Conservation (phyloP, 441 rosid species). For the Viola pubescens region DNA sequence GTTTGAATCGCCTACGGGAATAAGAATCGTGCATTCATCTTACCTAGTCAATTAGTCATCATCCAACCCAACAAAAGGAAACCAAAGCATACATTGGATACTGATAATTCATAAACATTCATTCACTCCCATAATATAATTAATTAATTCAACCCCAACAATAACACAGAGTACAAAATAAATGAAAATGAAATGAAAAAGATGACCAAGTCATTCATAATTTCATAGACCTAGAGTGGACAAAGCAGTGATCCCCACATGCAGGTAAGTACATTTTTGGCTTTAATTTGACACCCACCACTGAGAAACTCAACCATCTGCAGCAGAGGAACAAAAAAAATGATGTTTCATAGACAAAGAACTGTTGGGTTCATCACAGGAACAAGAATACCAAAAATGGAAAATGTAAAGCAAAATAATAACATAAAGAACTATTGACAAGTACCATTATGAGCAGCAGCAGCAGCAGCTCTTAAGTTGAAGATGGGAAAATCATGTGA, state of each 20-base stretch:
- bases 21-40: too few species aligned
- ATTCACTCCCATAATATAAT: not conserved
- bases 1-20: too few species aligned
- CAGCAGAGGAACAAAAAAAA: conserved; percentile 6
- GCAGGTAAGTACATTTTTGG: conserved; percentile 24
- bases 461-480: conserved; percentile 26
- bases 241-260: conserved; percentile 11
- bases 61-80: conserved; percentile 2
- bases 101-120: conserved; percentile 10
- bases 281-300: conserved; percentile 15
- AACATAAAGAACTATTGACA: not conserved
- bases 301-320: conserved; percentile 39
- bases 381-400: not conserved
- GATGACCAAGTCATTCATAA: not conserved
- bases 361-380: not conserved
- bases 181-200: not conserved
- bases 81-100: conserved; percentile 23
- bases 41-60: too few species aligned
- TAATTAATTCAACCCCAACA: conserved; percentile 9
- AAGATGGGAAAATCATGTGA: conserved; percentile 52
- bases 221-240: too few species aligned
- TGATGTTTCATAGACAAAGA: not conserved
- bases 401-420: not conserved
- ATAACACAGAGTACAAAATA: not conserved
- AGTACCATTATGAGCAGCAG: conserved; percentile 29